These are phyloP conservation scores for Thermochaetoides thermophila DNA, from an alignment of 495 filamentous ascomycete genomes.

Conservation along the genomic window DNA sequence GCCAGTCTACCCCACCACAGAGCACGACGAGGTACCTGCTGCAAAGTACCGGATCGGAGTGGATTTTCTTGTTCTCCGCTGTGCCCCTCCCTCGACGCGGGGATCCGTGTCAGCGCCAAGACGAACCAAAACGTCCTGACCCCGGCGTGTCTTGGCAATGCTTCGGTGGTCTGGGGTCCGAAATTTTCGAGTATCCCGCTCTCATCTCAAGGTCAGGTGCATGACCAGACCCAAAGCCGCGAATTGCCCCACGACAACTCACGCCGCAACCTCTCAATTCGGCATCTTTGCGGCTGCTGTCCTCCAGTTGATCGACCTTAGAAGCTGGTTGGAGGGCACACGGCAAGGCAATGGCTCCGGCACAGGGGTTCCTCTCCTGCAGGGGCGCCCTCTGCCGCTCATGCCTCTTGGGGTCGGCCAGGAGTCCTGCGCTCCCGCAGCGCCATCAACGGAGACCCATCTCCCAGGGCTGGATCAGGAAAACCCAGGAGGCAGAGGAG, in stretches of 20 bases:
- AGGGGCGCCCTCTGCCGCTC: constrained; percentile 9
- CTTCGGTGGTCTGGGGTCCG: not conserved
- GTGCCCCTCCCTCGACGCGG: not conserved
- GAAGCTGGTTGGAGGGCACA: not conserved
- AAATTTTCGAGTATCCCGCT: constrained; percentile 2
- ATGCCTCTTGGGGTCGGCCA: constrained; percentile 1
- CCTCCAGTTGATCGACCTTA: not conserved
- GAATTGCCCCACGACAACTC: not conserved
- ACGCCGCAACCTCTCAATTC: not conserved
- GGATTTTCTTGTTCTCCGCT: constrained; percentile 3
- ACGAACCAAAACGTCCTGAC: not conserved
- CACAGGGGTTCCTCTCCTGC: constrained; percentile 4
- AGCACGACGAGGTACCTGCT: no score
- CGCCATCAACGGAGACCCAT: constrained; percentile 4
- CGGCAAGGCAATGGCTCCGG: constrained; percentile 7
- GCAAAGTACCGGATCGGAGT: constrained; percentile 4
- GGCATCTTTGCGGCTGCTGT: not conserved
- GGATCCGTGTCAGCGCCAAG: not conserved
- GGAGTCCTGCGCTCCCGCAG: not conserved
- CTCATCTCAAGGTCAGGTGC: no score
- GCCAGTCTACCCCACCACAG: constrained; percentile 10
- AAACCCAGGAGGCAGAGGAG: constrained; percentile 37
- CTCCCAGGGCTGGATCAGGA: constrained; percentile 9
- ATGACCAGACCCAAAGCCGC: not conserved
- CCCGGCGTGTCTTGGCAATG: not conserved